Conservation (phyloP, 805 yeast genomes). For the Wickerhamiella sorbophila region DNA sequence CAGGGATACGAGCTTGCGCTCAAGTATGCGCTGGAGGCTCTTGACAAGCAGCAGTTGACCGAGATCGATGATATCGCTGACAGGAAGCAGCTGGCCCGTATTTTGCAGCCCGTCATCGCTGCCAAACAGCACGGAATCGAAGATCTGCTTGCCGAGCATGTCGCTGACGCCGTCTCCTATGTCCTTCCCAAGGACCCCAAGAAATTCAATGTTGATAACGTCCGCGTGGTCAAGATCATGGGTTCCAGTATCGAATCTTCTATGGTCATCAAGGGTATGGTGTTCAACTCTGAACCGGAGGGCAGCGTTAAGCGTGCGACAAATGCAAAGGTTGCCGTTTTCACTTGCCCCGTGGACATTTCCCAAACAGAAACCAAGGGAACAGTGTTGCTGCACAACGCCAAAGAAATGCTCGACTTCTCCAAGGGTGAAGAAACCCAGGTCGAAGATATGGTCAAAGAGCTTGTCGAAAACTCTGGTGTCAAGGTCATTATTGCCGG, state of each 20-base stretch:
- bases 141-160: slow-evolving; percentile 57
- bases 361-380: slow-evolving; percentile 98
- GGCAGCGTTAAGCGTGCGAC: slow-evolving; percentile 59
- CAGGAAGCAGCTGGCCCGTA: slow-evolving; percentile 46
- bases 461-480: slow-evolving; percentile 61
- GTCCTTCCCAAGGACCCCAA: slow-evolving; percentile 54
- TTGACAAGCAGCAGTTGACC: slow-evolving; percentile 42
- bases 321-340: slow-evolving; percentile 78
- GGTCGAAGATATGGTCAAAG: slow-evolving; percentile 71
- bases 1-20: slow-evolving; percentile 89
- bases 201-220: slow-evolving; percentile 78
- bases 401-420: slow-evolving; percentile 92
- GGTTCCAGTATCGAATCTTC: slow-evolving; percentile 67
- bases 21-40: slow-evolving; percentile 51
- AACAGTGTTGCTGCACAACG: slow-evolving; percentile 88
- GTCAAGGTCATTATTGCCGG: slow-evolving; percentile 89
- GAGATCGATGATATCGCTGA: slow-evolving; percentile 43
- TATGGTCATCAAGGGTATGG: slow-evolving; percentile 90
- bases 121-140: slow-evolving; percentile 90
- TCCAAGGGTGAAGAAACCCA: slow-evolving; percentile 93
- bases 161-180: slow-evolving; percentile 69
- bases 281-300: slow-evolving; percentile 95
- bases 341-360: slow-evolving; percentile 86
- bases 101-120: slow-evolving; percentile 74
- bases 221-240: slow-evolving; percentile 94